These are phyloP conservation scores for Trichoderma sp. DNA, from an alignment of 2,329 filamentous ascomycete genomes.

Conservation along the genomic window DNA sequence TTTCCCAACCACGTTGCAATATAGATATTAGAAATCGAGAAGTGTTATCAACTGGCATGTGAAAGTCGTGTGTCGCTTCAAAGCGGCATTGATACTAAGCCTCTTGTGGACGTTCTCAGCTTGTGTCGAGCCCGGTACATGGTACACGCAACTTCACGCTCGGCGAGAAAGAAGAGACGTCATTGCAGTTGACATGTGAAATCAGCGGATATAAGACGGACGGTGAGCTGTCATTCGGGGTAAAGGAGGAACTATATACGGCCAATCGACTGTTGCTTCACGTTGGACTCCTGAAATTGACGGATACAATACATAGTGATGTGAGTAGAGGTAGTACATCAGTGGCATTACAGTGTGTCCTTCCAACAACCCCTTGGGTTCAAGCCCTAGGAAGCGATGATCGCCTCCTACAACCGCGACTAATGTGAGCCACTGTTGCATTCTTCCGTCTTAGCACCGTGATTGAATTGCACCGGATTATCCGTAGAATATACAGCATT, in stretches of 20 bases:
- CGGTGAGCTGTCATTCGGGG: background rate
- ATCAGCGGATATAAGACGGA: background rate
- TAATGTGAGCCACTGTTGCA: background rate
- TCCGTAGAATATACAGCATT: background rate
- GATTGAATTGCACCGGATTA: background rate
- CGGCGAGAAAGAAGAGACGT: constrained; percentile 38
- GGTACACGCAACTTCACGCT: background rate
- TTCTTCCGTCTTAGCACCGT: background rate
- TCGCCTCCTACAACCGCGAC: background rate
- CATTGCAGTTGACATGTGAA: constrained; percentile 27
- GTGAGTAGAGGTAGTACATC: background rate
- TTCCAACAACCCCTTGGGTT: background rate
- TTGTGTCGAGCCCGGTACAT: background rate
- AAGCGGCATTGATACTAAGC: constrained; percentile 8
- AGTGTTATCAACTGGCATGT: background rate
- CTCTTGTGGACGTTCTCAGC: background rate
- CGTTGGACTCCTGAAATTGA: background rate
- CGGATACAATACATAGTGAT: background rate
- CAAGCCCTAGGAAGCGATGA: background rate
- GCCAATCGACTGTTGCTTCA: background rate
- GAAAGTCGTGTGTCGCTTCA: background rate
- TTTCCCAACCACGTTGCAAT: no score
- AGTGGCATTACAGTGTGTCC: background rate
- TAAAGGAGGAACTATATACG: background rate
- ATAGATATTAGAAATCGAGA: background rate